A percentile compares a stretch with the other conserved stretches of the same genome.
phyloP scores from a whole-genome alignment of 441 rosid genomes.

The Dalechampia spathulata region DNA sequence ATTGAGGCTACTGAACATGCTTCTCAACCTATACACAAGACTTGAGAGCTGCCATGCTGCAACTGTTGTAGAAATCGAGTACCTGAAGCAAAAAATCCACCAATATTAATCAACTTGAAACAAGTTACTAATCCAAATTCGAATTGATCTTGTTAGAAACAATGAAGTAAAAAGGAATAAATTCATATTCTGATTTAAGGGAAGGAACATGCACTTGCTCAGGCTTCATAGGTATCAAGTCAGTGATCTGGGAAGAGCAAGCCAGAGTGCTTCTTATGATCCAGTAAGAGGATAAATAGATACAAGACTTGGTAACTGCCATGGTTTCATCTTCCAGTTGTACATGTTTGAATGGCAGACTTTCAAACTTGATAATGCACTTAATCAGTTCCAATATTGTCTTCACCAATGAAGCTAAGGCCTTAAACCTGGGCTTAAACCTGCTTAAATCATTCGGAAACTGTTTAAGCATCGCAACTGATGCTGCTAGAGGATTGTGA shows the following conservation, averaged over 20 bases:
- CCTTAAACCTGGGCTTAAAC: constrained; percentile 46
- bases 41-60: constrained; percentile 70
- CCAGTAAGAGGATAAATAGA: constrained; percentile 62
- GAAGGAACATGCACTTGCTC: constrained; percentile 63
- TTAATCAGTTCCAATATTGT: constrained; percentile 47
- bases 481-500: constrained; percentile 45
- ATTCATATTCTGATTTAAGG: constrained; percentile 16
- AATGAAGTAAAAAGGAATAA: constrained; percentile 1
- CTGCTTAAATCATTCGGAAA: constrained; percentile 32
- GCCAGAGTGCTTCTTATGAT: constrained; percentile 47
- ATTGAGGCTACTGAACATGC: constrained; percentile 32
- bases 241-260: constrained; percentile 46
- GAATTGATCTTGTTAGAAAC: neutral
- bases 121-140: too few species aligned
- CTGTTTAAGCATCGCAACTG: constrained; percentile 48
- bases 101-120: neutral
- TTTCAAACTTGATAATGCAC: constrained; percentile 51
- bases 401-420: constrained; percentile 38
- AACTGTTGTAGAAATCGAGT: constrained; percentile 25
- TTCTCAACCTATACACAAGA: constrained; percentile 40
- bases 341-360: constrained; percentile 34
- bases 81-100: constrained; percentile 29
- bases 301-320: constrained; percentile 32
- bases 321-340: constrained; percentile 32
- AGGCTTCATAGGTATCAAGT: constrained; percentile 35